Conservation (phyloP, 208 protist genomes). For the Leptomonas seymouri region DNA sequence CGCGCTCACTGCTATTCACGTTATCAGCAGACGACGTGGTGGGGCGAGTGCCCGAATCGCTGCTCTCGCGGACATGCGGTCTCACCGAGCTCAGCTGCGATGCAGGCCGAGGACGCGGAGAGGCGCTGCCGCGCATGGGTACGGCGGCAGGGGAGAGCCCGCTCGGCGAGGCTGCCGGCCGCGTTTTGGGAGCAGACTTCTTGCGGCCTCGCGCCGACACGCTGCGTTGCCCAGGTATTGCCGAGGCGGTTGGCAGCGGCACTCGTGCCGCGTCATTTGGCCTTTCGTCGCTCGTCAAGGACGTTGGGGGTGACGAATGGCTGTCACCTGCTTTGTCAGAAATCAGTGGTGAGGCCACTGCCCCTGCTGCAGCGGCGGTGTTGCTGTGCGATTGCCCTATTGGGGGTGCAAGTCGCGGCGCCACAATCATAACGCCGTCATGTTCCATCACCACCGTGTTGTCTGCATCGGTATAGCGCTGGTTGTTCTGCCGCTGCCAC, state of each 20-base stretch:
- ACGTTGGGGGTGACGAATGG: conserved; percentile 6
- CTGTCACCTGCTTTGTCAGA: conserved; percentile 9
- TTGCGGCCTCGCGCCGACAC: neutral
- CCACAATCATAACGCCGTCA: conserved; percentile 54
- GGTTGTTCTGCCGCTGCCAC: conserved; percentile 46
- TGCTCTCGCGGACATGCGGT: neutral
- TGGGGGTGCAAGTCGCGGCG: conserved; percentile 27
- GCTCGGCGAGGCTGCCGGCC: neutral
- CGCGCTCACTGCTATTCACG: neutral
- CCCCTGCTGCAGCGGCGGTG: neutral
- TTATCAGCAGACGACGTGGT: conserved; percentile 10
- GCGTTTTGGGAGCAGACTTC: conserved; percentile 1
- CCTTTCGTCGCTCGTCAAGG: conserved; percentile 3
- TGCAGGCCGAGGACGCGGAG: neutral
- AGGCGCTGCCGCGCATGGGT: conserved; percentile 3
- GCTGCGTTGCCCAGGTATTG: neutral
- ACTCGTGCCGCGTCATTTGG: neutral
- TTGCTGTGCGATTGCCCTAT: neutral
- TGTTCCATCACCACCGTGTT: conserved; percentile 49
- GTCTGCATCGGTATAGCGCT: conserved; percentile 37
- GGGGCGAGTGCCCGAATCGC: conserved; percentile 4
- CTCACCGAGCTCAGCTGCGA: conserved; percentile 11
- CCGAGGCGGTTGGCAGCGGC: neutral
- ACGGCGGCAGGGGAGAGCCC: conserved; percentile 1
- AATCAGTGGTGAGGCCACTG: neutral